Evolutionary conservation across 1,284 basidiomycete genomes (phyloP).

Genomic region (Trametes pubescens): DNA sequence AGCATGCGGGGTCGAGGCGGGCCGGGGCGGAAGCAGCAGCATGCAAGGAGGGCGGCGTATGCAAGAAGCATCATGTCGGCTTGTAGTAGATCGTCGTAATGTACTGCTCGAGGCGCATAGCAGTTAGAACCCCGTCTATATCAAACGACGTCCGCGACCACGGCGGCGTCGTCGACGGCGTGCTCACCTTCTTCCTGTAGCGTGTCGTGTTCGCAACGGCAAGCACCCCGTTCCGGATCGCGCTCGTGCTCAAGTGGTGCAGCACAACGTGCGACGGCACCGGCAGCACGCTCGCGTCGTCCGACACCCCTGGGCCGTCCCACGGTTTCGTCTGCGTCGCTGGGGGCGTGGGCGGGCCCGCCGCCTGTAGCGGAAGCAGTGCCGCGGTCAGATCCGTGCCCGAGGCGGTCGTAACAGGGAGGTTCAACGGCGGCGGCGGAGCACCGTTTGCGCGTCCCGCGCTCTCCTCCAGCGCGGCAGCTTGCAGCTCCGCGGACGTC

Average conservation of each 20-base stretch:
- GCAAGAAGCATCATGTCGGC: slow-evolving; percentile 50
- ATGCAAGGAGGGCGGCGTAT: background rate
- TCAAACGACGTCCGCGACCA: background rate
- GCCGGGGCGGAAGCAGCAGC: background rate
- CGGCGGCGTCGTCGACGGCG: background rate
- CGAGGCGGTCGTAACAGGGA: slow-evolving; percentile 53
- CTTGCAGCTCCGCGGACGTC: slow-evolving; percentile 31
- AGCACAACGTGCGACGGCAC: slow-evolving; percentile 96
- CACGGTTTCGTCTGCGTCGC: slow-evolving; percentile 30
- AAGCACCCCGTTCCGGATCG: slow-evolving; percentile 93
- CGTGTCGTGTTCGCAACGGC: slow-evolving; percentile 94
- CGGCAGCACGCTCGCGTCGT: slow-evolving; percentile 93
- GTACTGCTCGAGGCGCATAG: slow-evolving; percentile 49
- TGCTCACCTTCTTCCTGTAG: slow-evolving; percentile 88
- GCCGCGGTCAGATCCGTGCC: slow-evolving; percentile 49
- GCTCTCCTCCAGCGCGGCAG: slow-evolving; percentile 22
- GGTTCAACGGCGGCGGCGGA: slow-evolving; percentile 32
- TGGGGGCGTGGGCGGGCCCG: slow-evolving; percentile 28
- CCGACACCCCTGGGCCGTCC: slow-evolving; percentile 63
- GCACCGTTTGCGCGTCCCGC: slow-evolving; percentile 20
- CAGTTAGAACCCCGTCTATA: slow-evolving; percentile 21
- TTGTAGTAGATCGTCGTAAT: slow-evolving; percentile 76
- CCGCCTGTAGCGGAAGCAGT: slow-evolving; percentile 29
- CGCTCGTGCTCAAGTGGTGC: slow-evolving; percentile 95
- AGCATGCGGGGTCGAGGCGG: slow-evolving; percentile 1